Conservation (phyloP, 2,329 filamentous ascomycete genomes). For the Scytalidium sp. region DNA sequence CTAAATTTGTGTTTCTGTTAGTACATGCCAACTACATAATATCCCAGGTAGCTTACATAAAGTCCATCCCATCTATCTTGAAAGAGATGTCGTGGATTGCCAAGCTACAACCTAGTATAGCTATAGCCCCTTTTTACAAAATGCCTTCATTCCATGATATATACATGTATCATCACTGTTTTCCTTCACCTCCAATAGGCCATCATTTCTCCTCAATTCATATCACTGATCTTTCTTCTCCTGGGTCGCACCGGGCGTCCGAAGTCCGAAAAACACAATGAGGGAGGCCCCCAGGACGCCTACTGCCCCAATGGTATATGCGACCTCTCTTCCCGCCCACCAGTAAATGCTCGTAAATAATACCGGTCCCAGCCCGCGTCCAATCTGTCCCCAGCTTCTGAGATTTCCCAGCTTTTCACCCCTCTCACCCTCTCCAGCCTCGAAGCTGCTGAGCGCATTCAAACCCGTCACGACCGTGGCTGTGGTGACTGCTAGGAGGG, state of each 20-base stretch:
- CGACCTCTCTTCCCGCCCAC: constrained; percentile 90
- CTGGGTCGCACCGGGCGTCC: constrained; percentile 30
- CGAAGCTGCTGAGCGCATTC: constrained; percentile 88
- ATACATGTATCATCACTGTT: too few relatives aligned
- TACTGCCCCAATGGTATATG: constrained; percentile 76
- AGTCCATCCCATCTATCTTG: too few relatives aligned
- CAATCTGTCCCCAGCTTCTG: constrained; percentile 79
- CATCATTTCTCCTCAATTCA: too few relatives aligned
- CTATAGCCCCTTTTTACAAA: too few relatives aligned
- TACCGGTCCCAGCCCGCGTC: constrained; percentile 80
- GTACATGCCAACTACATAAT: too few relatives aligned
- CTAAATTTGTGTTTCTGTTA: too few relatives aligned
- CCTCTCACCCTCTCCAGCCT: constrained; percentile 75
- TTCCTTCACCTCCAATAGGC: too few relatives aligned
- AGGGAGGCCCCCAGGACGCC: constrained; percentile 75
- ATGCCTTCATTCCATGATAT: too few relatives aligned
- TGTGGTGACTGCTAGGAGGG: constrained; percentile 82
- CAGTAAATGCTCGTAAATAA: constrained; percentile 95
- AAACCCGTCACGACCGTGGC: constrained; percentile 93
- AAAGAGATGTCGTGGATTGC: too few relatives aligned
- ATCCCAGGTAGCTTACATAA: too few relatives aligned
- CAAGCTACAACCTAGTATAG: too few relatives aligned
- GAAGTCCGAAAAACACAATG: constrained; percentile 69
- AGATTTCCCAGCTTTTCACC: constrained; percentile 85
- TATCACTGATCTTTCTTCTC: constrained; percentile 23